Evolutionary conservation across 164 flowering plant genomes (phyloP).

Genomic region (Chimonanthus praecox): DNA sequence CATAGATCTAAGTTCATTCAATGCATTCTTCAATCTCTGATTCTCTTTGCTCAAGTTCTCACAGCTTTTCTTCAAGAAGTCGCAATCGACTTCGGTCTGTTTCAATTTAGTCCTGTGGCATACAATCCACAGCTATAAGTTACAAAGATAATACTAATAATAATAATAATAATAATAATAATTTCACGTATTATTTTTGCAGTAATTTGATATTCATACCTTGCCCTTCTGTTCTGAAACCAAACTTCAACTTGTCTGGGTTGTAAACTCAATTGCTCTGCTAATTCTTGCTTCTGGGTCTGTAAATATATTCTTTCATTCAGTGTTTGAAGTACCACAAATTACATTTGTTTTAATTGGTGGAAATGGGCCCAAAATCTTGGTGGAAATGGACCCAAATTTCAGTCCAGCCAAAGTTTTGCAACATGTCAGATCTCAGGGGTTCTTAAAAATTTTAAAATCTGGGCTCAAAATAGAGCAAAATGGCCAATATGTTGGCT

Average conservation of each 20-base stretch:
- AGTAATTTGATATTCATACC: constrained; percentile 16
- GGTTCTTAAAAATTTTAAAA: no score
- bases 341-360: no score
- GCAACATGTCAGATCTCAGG: no score
- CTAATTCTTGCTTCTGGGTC: constrained; percentile 35
- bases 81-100: constrained; percentile 38
- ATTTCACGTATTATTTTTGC: no score
- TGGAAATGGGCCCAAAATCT: no score
- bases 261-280: constrained; percentile 24
- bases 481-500: no score
- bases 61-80: constrained; percentile 38
- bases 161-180: no score
- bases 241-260: constrained; percentile 52
- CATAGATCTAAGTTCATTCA: constrained; percentile 35
- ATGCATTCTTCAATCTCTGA: constrained; percentile 42
- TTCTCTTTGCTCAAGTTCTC: constrained; percentile 48
- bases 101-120: constrained; percentile 34
- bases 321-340: no score
- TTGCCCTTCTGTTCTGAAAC: constrained; percentile 55
- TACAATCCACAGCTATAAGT: neutral
- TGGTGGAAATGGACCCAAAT: no score
- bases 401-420: no score
- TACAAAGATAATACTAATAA: neutral
- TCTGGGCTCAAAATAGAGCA: no score
- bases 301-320: constrained; percentile 5